These are phyloP conservation scores for Ogataea nitratoaversa DNA, from an alignment of 805 yeast species.

Conservation along the genomic window DNA sequence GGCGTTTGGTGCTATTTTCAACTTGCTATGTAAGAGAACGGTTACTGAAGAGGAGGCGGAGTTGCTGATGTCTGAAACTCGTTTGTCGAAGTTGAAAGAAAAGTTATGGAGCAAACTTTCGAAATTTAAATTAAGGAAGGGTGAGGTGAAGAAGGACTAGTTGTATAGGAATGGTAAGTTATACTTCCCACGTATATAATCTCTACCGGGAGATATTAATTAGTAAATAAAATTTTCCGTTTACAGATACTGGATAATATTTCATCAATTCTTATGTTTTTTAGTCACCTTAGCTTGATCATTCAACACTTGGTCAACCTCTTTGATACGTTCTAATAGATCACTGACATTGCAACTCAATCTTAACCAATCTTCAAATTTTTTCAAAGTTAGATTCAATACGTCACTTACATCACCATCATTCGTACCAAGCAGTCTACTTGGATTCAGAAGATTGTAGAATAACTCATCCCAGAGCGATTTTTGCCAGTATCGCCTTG, in stretches of 20 bases:
- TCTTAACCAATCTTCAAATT: constrained; percentile 14
- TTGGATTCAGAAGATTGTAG: constrained; percentile 58
- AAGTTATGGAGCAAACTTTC: background rate
- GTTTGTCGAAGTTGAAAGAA: constrained; percentile 1
- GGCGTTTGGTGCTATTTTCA: constrained; percentile 83
- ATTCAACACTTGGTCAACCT: constrained; percentile 8
- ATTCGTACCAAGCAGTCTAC: background rate
- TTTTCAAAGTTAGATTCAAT: constrained; percentile 3
- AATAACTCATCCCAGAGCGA: constrained; percentile 70
- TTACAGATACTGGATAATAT: too few relatives aligned
- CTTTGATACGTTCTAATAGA: constrained; percentile 6
- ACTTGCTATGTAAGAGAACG: constrained; percentile 67
- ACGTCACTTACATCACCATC: constrained; percentile 2
- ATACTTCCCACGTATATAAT: too few relatives aligned
- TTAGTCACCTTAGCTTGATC: constrained; percentile 9
- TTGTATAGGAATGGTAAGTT: too few relatives aligned
- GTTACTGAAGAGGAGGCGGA: constrained; percentile 73
- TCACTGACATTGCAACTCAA: constrained; percentile 9
- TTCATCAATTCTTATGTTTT: background rate
- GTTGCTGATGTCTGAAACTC: constrained; percentile 9
- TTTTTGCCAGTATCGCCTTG: constrained; percentile 74
- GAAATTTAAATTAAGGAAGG: too few relatives aligned
- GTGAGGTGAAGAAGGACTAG: too few relatives aligned
- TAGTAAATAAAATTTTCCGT: too few relatives aligned
- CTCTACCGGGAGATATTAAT: too few relatives aligned